Conservation (phyloP, 78 protist species). For the Dictyostelium intermedium region DNA sequence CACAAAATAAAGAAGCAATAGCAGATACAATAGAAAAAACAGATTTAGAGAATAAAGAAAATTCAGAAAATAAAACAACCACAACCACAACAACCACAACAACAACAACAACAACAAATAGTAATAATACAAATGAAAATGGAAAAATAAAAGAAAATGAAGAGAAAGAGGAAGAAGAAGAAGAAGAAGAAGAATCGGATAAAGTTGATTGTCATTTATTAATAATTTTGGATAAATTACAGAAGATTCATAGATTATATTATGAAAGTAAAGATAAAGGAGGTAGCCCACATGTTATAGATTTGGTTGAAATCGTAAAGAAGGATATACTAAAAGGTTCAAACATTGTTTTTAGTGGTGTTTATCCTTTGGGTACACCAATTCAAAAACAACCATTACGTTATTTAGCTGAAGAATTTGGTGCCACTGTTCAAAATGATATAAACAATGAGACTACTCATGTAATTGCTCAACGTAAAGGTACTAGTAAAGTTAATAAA, state of each 20-base stretch:
- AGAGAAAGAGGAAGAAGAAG: neutral
- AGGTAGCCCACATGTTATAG: slow-evolving; percentile 18
- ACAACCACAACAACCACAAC: neutral
- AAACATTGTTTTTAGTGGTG: slow-evolving; percentile 48
- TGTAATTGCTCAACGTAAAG: slow-evolving; percentile 54
- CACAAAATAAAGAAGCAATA: neutral
- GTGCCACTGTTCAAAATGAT: slow-evolving; percentile 20
- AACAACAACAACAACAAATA: neutral
- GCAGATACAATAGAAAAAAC: neutral
- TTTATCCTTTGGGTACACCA: slow-evolving; percentile 39
- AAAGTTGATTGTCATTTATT: slow-evolving; percentile 29
- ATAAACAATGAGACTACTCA: slow-evolving; percentile 34
- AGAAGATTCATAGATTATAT: slow-evolving; percentile 17
- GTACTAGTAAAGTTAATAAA: slow-evolving; percentile 29
- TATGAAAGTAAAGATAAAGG: slow-evolving; percentile 6
- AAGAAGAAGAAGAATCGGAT: neutral
- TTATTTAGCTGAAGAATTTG: slow-evolving; percentile 16
- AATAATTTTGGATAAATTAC: neutral
- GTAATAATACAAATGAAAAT: neutral
- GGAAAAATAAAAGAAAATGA: neutral
- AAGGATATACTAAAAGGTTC: slow-evolving; percentile 25
- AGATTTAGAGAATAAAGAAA: neutral
- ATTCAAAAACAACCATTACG: slow-evolving; percentile 45
- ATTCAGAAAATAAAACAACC: neutral
- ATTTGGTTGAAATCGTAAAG: slow-evolving; percentile 16